Evolutionary conservation across 352 stramenopile species (phyloP).

Genomic region (Globisporangium canariense): DNA sequence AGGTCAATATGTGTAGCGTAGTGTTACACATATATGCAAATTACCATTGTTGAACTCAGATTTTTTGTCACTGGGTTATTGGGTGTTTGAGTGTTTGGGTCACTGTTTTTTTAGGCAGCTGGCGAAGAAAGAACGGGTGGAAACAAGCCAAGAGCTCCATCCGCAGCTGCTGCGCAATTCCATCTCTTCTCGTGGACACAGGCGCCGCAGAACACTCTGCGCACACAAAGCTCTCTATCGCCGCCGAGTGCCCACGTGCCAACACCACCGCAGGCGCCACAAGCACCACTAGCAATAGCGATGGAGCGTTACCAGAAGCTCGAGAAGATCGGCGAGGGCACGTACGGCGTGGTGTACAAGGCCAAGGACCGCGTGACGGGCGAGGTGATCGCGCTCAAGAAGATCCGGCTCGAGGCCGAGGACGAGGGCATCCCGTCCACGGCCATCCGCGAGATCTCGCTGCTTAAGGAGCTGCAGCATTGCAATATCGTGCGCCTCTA

Average conservation of each 20-base stretch:
- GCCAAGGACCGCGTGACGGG: constrained; percentile 94
- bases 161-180: constrained; percentile 3
- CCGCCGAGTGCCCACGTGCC: neutral
- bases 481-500: constrained; percentile 98
- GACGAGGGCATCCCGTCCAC: constrained; percentile 98
- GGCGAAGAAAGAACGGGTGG: constrained; percentile 17
- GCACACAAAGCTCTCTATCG: neutral
- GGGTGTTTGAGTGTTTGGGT: neutral
- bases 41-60: neutral
- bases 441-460: constrained; percentile 98
- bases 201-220: neutral
- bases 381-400: constrained; percentile 99
- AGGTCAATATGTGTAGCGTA: neutral
- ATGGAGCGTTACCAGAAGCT: constrained; percentile 95
- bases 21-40: neutral
- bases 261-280: neutral
- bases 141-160: constrained; percentile 13
- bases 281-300: neutral
- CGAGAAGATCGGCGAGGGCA: constrained; percentile 97
- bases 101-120: neutral
- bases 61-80: neutral
- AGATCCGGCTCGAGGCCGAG: constrained; percentile 98
- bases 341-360: constrained; percentile 99
- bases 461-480: constrained; percentile 97
- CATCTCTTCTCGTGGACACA: constrained; percentile 3